Evolutionary conservation across 345 rosid genomes (phyloP).

Genomic region (Microthlaspi erraticum): DNA sequence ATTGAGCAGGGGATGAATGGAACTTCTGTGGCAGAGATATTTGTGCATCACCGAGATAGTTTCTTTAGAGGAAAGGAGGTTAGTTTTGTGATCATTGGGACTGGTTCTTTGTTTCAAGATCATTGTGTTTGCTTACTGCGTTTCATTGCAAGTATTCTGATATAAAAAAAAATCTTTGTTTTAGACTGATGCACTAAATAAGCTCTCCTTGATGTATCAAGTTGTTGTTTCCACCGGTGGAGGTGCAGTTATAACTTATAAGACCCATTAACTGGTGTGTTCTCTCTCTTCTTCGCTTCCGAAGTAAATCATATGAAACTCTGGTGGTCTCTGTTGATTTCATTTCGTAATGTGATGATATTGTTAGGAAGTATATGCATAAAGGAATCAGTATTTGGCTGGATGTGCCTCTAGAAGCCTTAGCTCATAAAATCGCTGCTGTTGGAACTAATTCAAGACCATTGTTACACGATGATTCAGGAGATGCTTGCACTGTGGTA

Average conservation of each 20-base stretch:
- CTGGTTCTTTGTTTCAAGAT: too few relatives aligned
- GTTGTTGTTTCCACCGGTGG: constrained; percentile 97
- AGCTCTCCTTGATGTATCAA: constrained; percentile 61
- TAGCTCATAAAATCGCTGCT: constrained; percentile 87
- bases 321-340: too few relatives aligned
- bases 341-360: constrained; percentile 10
- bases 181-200: constrained; percentile 73
- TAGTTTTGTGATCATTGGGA: constrained; percentile 15
- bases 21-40: constrained; percentile 78
- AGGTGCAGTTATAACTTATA: constrained; percentile 85
- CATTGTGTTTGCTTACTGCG: neutral
- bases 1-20: constrained; percentile 68
- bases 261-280: constrained; percentile 84
- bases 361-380: constrained; percentile 67
- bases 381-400: constrained; percentile 90
- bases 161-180: constrained; percentile 18
- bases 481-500: constrained; percentile 84
- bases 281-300: neutral
- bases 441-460: constrained; percentile 94
- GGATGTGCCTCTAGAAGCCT: constrained; percentile 95
- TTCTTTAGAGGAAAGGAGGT: constrained; percentile 95
- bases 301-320: neutral
- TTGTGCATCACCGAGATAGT: constrained; percentile 73
- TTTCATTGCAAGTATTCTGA: neutral
- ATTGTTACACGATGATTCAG: constrained; percentile 72